Evolutionary conservation across 2,329 filamentous ascomycete genomes (phyloP), one percentile per base, ranked within the genome.

Genomic region (Penicillium hordei): DNA sequence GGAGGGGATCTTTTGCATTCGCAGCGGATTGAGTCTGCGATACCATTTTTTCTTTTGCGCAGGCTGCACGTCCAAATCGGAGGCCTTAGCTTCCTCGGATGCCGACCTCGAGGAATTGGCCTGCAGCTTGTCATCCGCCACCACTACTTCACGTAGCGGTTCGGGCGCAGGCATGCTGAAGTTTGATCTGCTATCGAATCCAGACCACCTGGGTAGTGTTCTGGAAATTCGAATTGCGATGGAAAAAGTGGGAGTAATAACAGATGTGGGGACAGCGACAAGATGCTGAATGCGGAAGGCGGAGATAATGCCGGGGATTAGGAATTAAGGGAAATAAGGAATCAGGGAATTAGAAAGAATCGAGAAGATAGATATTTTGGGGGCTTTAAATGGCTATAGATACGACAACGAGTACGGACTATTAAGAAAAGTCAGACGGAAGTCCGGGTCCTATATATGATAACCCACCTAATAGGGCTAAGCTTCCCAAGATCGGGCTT

Each of bases 1-100:
- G 2, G 83, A 82, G n/a, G 85, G 84, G 39, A 76, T 75, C 19
- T 72, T 70, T 44, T 80, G 80, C 59, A 76, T 74, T 70, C 78
- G 74, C 19, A 81, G 59, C 12, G 78, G 78, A 57, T 81, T 80
- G 49, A 79, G 60, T 43, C 64, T 72, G 54, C 67, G 67, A 62
- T 76, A 70, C 78, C 77, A 80, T 68, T 61, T 65, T 29, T 55
- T 60, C 52, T 63, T 61, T 13, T 21, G 48, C 5, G 9, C 3
- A 19, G 36, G 31, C 31, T 58, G 46, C 34, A 61, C 10, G 9
- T 36, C 42, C 21, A 46, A 4, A 23, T 60, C 50, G 5, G 61
- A 58, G 7, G 36, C 40, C 54, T 65, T 63, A 34, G 54, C 42
- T 48, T 64, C 57, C 4, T 62, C 63, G 9, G 64, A 59, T 13